These are phyloP conservation scores for Metschnikowia rubicola DNA, from an alignment of 805 yeast species.

Conservation along the genomic window DNA sequence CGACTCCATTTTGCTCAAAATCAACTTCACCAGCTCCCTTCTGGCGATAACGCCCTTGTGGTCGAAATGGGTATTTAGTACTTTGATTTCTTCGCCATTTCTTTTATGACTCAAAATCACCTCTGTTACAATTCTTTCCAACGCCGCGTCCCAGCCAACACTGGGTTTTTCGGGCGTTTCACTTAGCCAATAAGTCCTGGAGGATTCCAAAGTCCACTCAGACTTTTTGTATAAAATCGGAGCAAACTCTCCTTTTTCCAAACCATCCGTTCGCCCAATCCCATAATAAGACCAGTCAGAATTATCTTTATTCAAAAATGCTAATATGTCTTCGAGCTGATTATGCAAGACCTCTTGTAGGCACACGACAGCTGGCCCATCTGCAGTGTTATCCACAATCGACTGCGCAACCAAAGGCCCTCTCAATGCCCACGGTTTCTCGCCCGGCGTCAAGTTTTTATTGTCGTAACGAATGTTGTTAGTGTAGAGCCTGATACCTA, in stretches of 20 bases:
- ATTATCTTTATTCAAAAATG: conserved; percentile 22
- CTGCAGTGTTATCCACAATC: conserved; percentile 36
- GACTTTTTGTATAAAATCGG: conserved; percentile 32
- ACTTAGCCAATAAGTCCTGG: conserved; percentile 39
- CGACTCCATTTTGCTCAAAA: conserved; percentile 37
- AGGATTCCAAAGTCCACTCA: conserved; percentile 32
- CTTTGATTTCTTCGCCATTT: conserved; percentile 25
- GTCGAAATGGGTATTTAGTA: conserved; percentile 43
- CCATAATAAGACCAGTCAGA: conserved; percentile 32
- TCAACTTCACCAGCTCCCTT: conserved; percentile 31
- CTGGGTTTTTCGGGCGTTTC: conserved; percentile 38
- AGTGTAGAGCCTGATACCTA: conserved; percentile 26
- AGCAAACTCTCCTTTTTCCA: conserved; percentile 19
- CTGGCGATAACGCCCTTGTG: conserved; percentile 39
- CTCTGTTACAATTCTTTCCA: conserved; percentile 40
- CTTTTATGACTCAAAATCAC: conserved; percentile 28
- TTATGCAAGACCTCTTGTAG: conserved; percentile 38
- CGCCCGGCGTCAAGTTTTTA: conserved; percentile 31
- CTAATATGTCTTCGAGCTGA: conserved; percentile 32
- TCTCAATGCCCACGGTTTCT: conserved; percentile 45
- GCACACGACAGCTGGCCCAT: conserved; percentile 35
- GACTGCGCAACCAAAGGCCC: conserved; percentile 35
- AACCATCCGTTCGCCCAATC: conserved; percentile 16
- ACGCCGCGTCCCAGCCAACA: conserved; percentile 42
- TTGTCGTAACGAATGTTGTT: conserved; percentile 48